phyloP scores from a whole-genome alignment of 2,329 filamentous ascomycete genomes.

The Ceratocystis colombiana region DNA sequence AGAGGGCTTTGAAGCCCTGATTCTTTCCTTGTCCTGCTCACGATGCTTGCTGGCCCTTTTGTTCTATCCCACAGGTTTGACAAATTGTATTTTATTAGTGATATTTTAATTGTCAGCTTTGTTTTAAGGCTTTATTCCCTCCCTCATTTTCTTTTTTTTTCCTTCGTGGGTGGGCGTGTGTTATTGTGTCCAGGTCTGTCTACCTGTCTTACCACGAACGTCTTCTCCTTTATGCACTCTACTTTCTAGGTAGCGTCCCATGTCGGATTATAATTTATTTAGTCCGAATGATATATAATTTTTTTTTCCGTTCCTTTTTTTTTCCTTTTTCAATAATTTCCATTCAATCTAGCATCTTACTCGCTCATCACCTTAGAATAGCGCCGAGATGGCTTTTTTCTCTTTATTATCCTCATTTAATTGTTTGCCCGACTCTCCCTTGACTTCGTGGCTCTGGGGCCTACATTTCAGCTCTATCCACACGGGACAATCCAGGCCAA shows the following conservation, averaged over 20 bases:
- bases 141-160: background rate
- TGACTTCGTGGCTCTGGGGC: background rate
- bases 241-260: background rate
- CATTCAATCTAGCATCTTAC: background rate
- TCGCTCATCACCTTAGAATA: background rate
- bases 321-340: background rate
- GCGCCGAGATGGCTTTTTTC: background rate
- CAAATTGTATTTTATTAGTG: background rate
- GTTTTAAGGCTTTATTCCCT: background rate
- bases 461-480: background rate
- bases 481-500: background rate
- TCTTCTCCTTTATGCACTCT: conserved; percentile 1
- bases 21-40: background rate
- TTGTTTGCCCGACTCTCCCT: background rate
- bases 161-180: background rate
- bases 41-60: conserved; percentile 11
- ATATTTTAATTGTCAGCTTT: background rate
- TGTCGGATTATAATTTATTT: background rate
- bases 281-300: background rate
- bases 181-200: background rate
- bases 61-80: background rate
- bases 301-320: conserved; percentile 23
- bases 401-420: background rate
- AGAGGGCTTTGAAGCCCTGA: conserved; percentile 4
- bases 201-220: background rate